phyloP scores from a whole-genome alignment of 2,329 filamentous ascomycete genomes.

The Colletotrichum sp. region DNA sequence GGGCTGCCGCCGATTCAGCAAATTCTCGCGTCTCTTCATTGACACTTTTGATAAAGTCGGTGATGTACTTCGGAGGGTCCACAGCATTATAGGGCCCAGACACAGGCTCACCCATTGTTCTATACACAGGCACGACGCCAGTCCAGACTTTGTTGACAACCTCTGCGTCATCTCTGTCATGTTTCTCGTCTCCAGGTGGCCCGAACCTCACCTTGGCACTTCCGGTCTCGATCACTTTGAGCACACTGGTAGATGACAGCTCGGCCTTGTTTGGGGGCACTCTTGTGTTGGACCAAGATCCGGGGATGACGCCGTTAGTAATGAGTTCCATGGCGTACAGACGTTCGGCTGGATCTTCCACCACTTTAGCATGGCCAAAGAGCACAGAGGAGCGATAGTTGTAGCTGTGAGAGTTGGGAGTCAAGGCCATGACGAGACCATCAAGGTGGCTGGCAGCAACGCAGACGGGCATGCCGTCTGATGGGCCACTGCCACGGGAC shows the following conservation, averaged over 20 bases:
- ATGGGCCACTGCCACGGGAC: slow-evolving; percentile 33
- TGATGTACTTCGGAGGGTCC: slow-evolving; percentile 62
- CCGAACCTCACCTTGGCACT: slow-evolving; percentile 78
- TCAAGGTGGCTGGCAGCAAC: slow-evolving; percentile 78
- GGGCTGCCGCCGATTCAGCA: slow-evolving; percentile 27
- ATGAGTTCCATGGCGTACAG: slow-evolving; percentile 80
- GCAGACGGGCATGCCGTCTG: slow-evolving; percentile 70
- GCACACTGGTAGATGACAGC: slow-evolving; percentile 75
- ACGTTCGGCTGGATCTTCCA: slow-evolving; percentile 73
- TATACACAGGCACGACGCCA: slow-evolving; percentile 67
- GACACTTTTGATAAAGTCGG: slow-evolving; percentile 41
- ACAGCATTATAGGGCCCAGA: slow-evolving; percentile 64
- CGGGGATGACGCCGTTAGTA: slow-evolving; percentile 74
- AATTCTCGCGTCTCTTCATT: slow-evolving; percentile 32
- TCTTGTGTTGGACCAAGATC: slow-evolving; percentile 73
- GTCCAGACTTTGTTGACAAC: slow-evolving; percentile 55
- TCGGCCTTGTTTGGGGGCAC: slow-evolving; percentile 75
- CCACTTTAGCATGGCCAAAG: slow-evolving; percentile 74
- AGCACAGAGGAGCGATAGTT: slow-evolving; percentile 85
- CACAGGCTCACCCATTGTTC: slow-evolving; percentile 67
- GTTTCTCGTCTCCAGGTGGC: slow-evolving; percentile 60
- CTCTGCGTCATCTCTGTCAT: slow-evolving; percentile 49
- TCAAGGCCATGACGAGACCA: slow-evolving; percentile 79
- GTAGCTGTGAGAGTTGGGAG: slow-evolving; percentile 82
- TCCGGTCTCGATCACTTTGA: slow-evolving; percentile 74